phyloP scores from a whole-genome alignment of 345 rosid genomes.

The thale cress (Arabidopsis thaliana) region TAIR10.1 NC_003070.9:28681501-28682000 shows the following conservation, averaged over 20 bases:
- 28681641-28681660: slow-evolving; percentile 65
- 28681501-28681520: slow-evolving; percentile 64
- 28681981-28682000: slow-evolving; percentile 40
- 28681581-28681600: slow-evolving; percentile 63
- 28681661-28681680: slow-evolving; percentile 57
- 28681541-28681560: slow-evolving; percentile 69
- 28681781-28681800: slow-evolving; percentile 59
- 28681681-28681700: slow-evolving; percentile 46
- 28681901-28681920: slow-evolving; percentile 13
- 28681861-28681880: slow-evolving; percentile 31
- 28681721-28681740: slow-evolving; percentile 53
- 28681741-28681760: slow-evolving; percentile 52
- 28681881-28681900: background rate
- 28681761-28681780: slow-evolving; percentile 59
- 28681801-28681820: slow-evolving; percentile 57
- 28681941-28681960: slow-evolving; percentile 22
- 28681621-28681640: slow-evolving; percentile 72
- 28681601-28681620: slow-evolving; percentile 59
- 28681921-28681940: slow-evolving; percentile 31
- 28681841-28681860: slow-evolving; percentile 48
- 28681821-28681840: slow-evolving; percentile 52
- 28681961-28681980: background rate
- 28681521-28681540: slow-evolving; percentile 53
- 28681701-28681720: slow-evolving; percentile 29
- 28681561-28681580: slow-evolving; percentile 66